Evolutionary conservation across 1,284 basidiomycete genomes (phyloP).

Genomic region (Phenoliferia sp.): DNA sequence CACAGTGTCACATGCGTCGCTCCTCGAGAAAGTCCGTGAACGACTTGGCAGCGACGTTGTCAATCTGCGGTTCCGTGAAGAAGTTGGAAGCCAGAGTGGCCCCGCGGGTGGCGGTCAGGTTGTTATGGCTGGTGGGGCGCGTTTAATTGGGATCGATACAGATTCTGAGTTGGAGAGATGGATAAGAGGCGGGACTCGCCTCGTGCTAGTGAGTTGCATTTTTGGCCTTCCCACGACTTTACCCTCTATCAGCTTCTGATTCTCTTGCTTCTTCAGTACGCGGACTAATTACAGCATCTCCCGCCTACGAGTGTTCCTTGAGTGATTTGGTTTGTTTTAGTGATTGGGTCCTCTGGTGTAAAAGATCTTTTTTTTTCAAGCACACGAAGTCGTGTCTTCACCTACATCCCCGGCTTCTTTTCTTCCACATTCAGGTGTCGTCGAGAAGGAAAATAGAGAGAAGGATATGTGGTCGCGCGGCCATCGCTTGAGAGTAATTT

Average conservation of each 20-base stretch:
- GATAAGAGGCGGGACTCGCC: slow-evolving; percentile 31
- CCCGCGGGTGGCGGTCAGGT: slow-evolving; percentile 15
- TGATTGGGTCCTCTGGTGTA: no score
- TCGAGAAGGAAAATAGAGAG: no score
- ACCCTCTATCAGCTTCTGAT: not conserved
- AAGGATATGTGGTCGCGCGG: no score
- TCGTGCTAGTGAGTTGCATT: slow-evolving; percentile 26
- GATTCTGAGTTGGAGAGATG: slow-evolving; percentile 36
- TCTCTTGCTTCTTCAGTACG: slow-evolving; percentile 8
- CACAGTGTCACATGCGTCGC: slow-evolving; percentile 73
- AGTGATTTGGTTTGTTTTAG: no score
- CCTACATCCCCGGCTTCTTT: no score
- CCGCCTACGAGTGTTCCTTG: no score
- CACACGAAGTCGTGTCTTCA: no score
- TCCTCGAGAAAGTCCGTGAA: slow-evolving; percentile 85
- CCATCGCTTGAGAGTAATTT: no score
- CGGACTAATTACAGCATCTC: no score
- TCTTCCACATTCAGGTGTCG: no score
- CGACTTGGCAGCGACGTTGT: slow-evolving; percentile 72
- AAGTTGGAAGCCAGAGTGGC: slow-evolving; percentile 13
- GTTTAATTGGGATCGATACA: slow-evolving; percentile 28
- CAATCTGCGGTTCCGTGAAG: slow-evolving; percentile 56
- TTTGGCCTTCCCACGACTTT: not conserved
- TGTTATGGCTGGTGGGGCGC: slow-evolving; percentile 31
- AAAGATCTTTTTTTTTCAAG: no score